Conservation (phyloP, 192 early-diverging fungal species). For the Coemansia sp. region DNA sequence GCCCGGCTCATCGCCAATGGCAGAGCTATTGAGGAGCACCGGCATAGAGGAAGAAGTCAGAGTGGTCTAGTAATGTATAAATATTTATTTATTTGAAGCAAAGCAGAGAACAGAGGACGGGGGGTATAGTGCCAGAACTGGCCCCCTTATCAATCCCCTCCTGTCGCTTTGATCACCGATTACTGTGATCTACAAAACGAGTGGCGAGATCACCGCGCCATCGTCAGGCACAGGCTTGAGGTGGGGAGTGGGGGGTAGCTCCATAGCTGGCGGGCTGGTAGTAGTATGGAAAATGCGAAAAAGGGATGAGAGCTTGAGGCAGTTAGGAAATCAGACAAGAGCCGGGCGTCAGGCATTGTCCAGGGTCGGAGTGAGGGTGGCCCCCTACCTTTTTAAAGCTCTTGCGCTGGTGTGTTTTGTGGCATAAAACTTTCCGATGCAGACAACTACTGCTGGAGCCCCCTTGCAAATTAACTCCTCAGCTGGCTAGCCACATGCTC, state of each 20-base stretch:
- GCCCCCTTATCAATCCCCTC: not conserved
- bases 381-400: not conserved
- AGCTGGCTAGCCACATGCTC: not conserved
- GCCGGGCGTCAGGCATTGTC: not conserved
- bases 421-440: too few species aligned
- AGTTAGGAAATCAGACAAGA: not conserved
- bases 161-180: not conserved
- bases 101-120: not conserved
- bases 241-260: slow-evolving; percentile 16
- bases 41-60: not conserved
- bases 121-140: not conserved
- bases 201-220: slow-evolving; percentile 15
- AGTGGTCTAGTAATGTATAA: not conserved
- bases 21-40: not conserved
- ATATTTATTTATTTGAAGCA: not conserved
- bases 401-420: not conserved
- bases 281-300: slow-evolving; percentile 61
- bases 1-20: not conserved
- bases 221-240: slow-evolving; percentile 19
- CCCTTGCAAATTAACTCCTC: not conserved
- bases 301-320: not conserved
- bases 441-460: too few species aligned
- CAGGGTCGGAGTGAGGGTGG: not conserved
- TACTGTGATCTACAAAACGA: slow-evolving; percentile 5
- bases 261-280: too few species aligned